These are phyloP conservation scores for Flaveria robusta DNA, from an alignment of 129 eudicot genomes.

Conservation along the genomic window DNA sequence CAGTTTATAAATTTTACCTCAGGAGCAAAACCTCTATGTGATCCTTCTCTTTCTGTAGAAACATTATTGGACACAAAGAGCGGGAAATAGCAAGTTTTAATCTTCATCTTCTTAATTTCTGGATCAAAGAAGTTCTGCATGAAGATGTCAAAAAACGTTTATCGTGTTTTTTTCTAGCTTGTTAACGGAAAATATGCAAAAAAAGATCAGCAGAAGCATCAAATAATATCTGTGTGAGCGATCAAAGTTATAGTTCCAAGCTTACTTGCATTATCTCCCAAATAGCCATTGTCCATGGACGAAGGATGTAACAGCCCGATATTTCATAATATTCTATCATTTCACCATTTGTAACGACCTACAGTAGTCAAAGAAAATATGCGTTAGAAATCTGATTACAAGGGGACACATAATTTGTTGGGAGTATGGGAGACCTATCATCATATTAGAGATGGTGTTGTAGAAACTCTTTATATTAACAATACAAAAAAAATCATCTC, in stretches of 20 bases:
- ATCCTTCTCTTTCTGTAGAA: conserved; percentile 78
- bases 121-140: conserved; percentile 80
- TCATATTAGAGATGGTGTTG: not conserved
- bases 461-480: not conserved
- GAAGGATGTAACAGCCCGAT: conserved; percentile 86
- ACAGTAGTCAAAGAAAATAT: not conserved
- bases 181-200: not conserved
- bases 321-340: conserved; percentile 93
- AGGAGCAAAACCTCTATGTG: conserved; percentile 97
- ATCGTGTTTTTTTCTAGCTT: not conserved
- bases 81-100: conserved; percentile 85
- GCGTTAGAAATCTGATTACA: not conserved
- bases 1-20: conserved; percentile 52
- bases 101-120: conserved; percentile 80
- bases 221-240: not conserved
- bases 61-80: conserved; percentile 80
- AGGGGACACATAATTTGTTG: not conserved
- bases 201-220: not conserved
- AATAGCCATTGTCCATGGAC: conserved; percentile 95
- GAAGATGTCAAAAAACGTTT: not conserved
- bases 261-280: conserved; percentile 94
- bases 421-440: not conserved
- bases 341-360: conserved; percentile 86
- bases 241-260: conserved; percentile 15
- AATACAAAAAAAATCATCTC: not conserved